Evolutionary conservation across 768 basidiomycete genomes (phyloP), one percentile per base, ranked within the genome.

Genomic region (Phaffia tasmanica): DNA sequence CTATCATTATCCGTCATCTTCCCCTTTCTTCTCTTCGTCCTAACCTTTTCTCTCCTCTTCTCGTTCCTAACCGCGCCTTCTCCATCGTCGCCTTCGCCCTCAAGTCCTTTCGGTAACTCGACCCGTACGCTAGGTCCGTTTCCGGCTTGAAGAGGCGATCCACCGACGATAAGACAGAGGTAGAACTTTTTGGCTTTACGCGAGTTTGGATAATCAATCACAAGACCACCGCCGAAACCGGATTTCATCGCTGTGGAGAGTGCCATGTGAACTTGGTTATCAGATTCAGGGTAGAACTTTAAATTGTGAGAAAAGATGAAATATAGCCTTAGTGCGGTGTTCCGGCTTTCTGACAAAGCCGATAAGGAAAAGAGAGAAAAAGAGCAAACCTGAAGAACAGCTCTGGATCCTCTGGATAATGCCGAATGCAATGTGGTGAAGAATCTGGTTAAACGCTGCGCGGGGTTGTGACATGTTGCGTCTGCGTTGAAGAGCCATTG

Each of bases 401-500:
- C 70, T 80, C 84, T 64, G 86, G 83, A 72, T 84, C 88, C 76
- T 86, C 89, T 15, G 18, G 72, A 73, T 15, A 77, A 74, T 9
- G 71, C 69, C 15, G 75, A 74, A 69, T 77, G 76, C 15, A 77
- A 72, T 86, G 91, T 19, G 86, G 93, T 56, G 89, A 93, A 65
- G 89, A 93, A 57, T 85, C 90, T 65, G 83, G 87, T 74, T 85
- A 79, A 72, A n/a, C 79, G 74, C 65, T 76, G 75, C 1, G 77
- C 72, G 14, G 79, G 79, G 11, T 77, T 78, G 69, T 79, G 77
- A 1, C 74, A 86, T 6, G 90, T 86, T 32, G 91, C 88, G 76
- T 98, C 95, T 29, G 94, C 93, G 76, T 97, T 99, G 66, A 97
- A 81, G 3, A 99, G 81, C 95, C 95, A 99, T 78, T 99, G 95